Evolutionary conservation across 176 grass and related monocot genomes (phyloP).

Genomic region (Aegilops tauschii): DNA sequence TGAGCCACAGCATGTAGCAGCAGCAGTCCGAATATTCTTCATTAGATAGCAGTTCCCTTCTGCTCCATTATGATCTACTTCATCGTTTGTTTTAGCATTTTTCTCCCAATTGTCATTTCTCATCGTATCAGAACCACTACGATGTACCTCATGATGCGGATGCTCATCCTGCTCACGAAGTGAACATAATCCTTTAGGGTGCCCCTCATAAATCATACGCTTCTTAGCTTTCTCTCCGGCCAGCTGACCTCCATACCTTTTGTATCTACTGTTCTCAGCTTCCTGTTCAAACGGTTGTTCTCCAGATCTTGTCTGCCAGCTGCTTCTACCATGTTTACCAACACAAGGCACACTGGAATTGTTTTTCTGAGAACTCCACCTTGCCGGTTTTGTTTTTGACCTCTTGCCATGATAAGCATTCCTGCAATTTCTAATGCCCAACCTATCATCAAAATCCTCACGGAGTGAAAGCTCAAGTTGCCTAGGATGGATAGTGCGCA

Average conservation of each 20-base stretch:
- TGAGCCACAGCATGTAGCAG: constrained; percentile 9
- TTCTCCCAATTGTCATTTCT: constrained; percentile 15
- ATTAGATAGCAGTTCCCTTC: constrained; percentile 1
- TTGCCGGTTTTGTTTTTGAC: constrained; percentile 17
- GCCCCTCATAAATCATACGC: background rate
- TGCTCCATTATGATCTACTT: constrained; percentile 21
- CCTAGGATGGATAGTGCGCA: background rate
- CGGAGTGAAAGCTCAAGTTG: constrained; percentile 10
- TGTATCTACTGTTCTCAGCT: background rate
- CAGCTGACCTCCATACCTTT: constrained; percentile 26
- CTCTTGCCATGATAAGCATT: constrained; percentile 10
- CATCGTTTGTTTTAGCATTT: background rate
- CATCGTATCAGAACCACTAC: background rate
- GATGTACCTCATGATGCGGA: background rate
- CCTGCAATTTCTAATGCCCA: background rate
- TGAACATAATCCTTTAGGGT: constrained; percentile 12
- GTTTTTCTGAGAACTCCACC: background rate
- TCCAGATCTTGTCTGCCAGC: background rate
- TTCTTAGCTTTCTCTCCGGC: constrained; percentile 7
- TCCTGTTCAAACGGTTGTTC: constrained; percentile 1
- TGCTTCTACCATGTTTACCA: background rate
- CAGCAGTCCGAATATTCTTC: constrained; percentile 8
- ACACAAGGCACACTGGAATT: background rate
- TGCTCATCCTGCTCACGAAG: background rate
- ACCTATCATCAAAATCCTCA: constrained; percentile 12